Evolutionary conservation across 2,329 filamentous ascomycete species (phyloP).

Genomic region (Colletotrichum sp.): DNA sequence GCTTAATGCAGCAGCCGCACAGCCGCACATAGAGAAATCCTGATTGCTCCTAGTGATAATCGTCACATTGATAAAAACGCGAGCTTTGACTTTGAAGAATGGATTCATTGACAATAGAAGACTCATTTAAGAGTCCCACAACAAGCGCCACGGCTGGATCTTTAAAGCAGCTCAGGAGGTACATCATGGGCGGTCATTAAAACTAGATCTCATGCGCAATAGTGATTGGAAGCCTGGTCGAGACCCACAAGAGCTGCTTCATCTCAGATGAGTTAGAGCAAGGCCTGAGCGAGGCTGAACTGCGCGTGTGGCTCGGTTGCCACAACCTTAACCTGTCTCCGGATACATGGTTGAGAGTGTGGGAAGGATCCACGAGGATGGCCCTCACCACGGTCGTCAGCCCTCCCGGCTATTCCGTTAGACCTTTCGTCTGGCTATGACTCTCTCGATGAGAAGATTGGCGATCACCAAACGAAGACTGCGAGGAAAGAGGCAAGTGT

Average conservation of each 20-base stretch:
- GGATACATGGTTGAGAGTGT: not conserved
- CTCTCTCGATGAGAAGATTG: not conserved
- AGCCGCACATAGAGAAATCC: not conserved
- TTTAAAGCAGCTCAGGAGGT: not conserved
- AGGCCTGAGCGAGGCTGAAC: not conserved
- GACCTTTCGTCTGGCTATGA: not conserved
- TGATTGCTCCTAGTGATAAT: not conserved
- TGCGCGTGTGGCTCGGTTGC: not conserved
- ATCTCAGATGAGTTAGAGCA: not conserved
- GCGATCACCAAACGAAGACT: not conserved
- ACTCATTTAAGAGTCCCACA: not conserved
- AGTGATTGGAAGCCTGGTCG: not conserved
- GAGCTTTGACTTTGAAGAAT: not conserved
- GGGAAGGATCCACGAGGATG: not conserved
- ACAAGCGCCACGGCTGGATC: not conserved
- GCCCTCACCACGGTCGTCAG: not conserved
- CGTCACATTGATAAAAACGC: not conserved
- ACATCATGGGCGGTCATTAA: not conserved
- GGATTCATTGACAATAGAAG: not conserved
- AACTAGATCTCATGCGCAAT: not conserved
- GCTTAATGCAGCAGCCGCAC: not conserved
- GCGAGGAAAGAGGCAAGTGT: not conserved
- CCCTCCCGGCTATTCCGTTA: not conserved
- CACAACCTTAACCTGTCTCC: not conserved
- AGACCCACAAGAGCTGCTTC: not conserved